These are phyloP conservation scores for Podospora pseudopauciseta DNA, from an alignment of 495 filamentous ascomycete species.

Conservation along the genomic window DNA sequence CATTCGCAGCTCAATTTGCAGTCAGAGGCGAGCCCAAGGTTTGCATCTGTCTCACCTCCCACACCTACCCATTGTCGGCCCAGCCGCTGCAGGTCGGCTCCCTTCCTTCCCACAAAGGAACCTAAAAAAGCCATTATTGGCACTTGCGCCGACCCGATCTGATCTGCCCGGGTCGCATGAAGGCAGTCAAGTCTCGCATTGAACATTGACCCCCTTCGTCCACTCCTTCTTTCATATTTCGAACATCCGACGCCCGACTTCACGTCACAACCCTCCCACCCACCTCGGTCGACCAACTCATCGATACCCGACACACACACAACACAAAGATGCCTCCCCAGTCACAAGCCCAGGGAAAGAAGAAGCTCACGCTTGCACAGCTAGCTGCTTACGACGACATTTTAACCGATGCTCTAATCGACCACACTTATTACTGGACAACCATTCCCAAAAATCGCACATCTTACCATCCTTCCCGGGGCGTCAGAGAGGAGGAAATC, in stretches of 20 bases:
- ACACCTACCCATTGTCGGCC: not conserved
- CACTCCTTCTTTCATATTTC: constrained; percentile 15
- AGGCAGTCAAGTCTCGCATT: constrained; percentile 17
- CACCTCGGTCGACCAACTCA: too few relatives aligned
- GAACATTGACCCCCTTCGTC: constrained; percentile 20
- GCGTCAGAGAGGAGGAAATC: constrained; percentile 76
- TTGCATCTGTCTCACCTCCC: constrained; percentile 18
- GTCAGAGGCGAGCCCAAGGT: constrained; percentile 20
- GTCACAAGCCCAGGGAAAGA: constrained; percentile 37
- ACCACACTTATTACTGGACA: constrained; percentile 96
- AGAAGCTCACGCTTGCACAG: constrained; percentile 76
- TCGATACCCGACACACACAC: not conserved
- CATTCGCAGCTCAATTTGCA: constrained; percentile 14
- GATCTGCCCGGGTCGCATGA: constrained; percentile 20
- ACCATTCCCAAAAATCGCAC: constrained; percentile 89
- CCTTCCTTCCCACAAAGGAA: not conserved
- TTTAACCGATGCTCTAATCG: constrained; percentile 90
- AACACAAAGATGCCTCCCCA: constrained; percentile 22
- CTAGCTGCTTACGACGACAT: constrained; percentile 93
- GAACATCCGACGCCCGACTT: not conserved
- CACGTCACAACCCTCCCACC: constrained; percentile 10
- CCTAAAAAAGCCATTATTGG: constrained; percentile 8
- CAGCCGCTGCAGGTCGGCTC: constrained; percentile 8
- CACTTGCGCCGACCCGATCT: constrained; percentile 1
- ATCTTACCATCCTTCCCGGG: constrained; percentile 78